Evolutionary conservation across 768 basidiomycete genomes (phyloP), one percentile per base, ranked within the genome.

Genomic region (Boletus huronensis): DNA sequence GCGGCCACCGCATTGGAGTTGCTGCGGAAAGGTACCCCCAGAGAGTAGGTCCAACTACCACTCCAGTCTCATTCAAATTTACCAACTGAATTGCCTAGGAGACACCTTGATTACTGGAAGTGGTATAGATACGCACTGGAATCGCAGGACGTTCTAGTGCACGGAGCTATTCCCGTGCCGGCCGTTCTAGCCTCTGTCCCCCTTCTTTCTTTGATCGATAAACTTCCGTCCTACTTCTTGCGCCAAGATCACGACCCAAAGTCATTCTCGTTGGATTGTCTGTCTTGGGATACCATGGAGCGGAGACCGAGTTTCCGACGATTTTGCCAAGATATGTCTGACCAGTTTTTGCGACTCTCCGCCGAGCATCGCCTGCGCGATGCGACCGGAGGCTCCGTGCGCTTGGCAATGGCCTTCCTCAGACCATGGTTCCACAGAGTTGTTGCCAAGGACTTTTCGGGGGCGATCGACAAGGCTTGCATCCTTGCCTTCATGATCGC

Each of bases 91-190:
- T 41, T 35, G 10, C 45, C 1, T 57, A 87, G 85, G 59, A 82
- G 82, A 46, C 79, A 81, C 58, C 67, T 72, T 28, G 80, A 85
- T 58, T 81, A 88, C 66, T 84, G 83, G 83, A 87, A 84, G 68
- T 90, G 88, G 88, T 81, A 84, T 55, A 81, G 82, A 54, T 87
- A 83, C 63, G 84, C 86, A 10, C 74, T 84, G 54, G 88, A 90
- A 64, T 84, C 89, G 10, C 89, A 90, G 64, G 80, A 83, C 54
- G 87, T 88, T 32, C 82, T 90, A 53, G 78, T 90, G 36, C 76
- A 85, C 63, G 85, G 84, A 29, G 80, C 78, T 61, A 81, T 91
- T 55, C 86, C 89, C 32, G 74, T 77, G 21, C 73, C 76, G 21
- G 86, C 87, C 9, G 80, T 91, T 52, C 74, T 87, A 19, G 74